Conservation (phyloP, 208 protist species). For the Jaenimonas drosophilae region DNA sequence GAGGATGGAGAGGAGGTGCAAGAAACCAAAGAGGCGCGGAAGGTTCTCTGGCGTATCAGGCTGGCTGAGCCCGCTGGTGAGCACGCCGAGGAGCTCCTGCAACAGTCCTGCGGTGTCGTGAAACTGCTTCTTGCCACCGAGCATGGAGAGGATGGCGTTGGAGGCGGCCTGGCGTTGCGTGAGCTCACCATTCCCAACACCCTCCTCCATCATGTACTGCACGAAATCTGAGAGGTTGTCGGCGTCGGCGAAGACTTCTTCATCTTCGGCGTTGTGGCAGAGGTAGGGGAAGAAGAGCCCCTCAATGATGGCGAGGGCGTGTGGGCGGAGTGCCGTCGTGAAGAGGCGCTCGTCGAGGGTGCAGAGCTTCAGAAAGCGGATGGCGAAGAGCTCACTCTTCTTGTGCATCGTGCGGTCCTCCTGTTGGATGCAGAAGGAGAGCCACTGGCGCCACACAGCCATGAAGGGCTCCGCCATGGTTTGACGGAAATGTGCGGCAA, state of each 20-base stretch:
- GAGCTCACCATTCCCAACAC: conserved; percentile 54
- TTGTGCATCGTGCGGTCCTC: conserved; percentile 28
- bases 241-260: conserved; percentile 61
- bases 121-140: conserved; percentile 67
- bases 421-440: conserved; percentile 34
- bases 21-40: conserved; percentile 62
- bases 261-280: conserved; percentile 69
- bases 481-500: conserved; percentile 44
- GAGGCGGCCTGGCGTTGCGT: conserved; percentile 64
- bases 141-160: conserved; percentile 63
- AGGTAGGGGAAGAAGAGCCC: conserved; percentile 74
- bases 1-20: conserved; percentile 74
- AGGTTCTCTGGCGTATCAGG: conserved; percentile 35
- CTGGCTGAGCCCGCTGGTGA: conserved; percentile 43
- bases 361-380: conserved; percentile 75
- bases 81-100: conserved; percentile 45
- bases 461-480: conserved; percentile 32
- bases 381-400: conserved; percentile 71
- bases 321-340: conserved; percentile 33
- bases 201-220: conserved; percentile 82
- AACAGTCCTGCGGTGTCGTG: conserved; percentile 50
- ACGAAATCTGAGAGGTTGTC: conserved; percentile 66
- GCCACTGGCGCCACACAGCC: conserved; percentile 58
- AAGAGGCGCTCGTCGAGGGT: conserved; percentile 59
- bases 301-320: conserved; percentile 62